Base-by-base conservation (phyloP, 163 green algal species). In the Scenedesmus sp. region DNA sequence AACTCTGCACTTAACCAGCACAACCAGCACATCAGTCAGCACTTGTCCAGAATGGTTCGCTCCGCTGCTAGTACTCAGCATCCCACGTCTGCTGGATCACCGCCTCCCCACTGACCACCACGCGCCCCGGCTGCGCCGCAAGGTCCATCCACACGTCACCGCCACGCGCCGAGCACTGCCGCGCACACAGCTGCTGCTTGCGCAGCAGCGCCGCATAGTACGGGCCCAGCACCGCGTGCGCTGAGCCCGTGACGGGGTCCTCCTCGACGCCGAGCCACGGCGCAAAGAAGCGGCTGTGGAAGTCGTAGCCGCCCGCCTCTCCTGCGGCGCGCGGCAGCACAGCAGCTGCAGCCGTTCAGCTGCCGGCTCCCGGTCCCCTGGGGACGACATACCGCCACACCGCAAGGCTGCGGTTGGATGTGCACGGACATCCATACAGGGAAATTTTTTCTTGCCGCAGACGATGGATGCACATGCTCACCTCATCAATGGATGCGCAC, bases 231-330 rank as follows among this genome's bases (percentile, higher is more conserved):
- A 96, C 94, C 18, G 93, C 94, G 83, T 97, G 95, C 0, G 95
- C 95, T 61, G 92, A 95, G 49, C 97, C 87, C 0, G 96, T 98
- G 20, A 98, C 97, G 0, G 97, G 97, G 90, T 99, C 97, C 89
- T 98, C 96, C 26, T 93, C 81, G 18, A 98, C 96, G 40, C 96
- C 97, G 20, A 92, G 89, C 93, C 94, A 96, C 3, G 97, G 97
- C 1, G 88, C 97, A 79, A 99, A 99, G 93, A 98, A 99, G 1
- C 97, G 92, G 16, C 90, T 96, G 43, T 95, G 82, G 26, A 98
- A 94, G 93, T 98, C 94, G 56, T 94, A 88, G 42, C 26, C 33
- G 5, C 35, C 82, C 7, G 18, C 18, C 3, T 90, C 70, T 30
- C 72, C 85, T 89, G 85, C 30, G n/a, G 1, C 43, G n/a, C 13